Percentiles rank a stretch among this genome's conserved stretches.
Conservation (phyloP, 139 green algal species). For the Asterochloris erici region DNA sequence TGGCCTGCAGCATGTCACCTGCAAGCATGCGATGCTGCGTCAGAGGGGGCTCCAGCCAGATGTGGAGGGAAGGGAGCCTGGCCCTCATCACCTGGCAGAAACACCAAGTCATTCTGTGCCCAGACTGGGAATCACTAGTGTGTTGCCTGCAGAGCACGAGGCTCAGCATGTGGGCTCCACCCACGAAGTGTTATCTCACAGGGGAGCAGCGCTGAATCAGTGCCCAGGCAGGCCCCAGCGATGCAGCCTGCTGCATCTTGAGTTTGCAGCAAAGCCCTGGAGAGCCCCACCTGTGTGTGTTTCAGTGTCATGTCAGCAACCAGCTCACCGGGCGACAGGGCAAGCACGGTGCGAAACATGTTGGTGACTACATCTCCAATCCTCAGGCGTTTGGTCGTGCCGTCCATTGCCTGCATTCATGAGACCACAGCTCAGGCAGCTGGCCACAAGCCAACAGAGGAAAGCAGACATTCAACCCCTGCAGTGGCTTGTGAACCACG, state of each 20-base stretch:
- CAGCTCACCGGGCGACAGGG: conserved; percentile 21
- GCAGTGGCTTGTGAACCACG: too few relatives aligned
- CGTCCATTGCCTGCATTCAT: conserved; percentile 37
- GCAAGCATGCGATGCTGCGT: conserved; percentile 20
- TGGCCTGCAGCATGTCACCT: conserved; percentile 61
- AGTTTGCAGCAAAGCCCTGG: background rate
- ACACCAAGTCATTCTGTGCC: too few relatives aligned
- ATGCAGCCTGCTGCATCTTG: background rate
- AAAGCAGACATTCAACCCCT: too few relatives aligned
- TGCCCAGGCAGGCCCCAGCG: background rate
- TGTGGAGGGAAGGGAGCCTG: too few relatives aligned
- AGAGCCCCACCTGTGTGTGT: conserved; percentile 6
- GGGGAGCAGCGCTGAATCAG: conserved; percentile 28
- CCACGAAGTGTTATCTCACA: background rate
- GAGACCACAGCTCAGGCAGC: background rate
- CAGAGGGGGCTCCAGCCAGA: too few relatives aligned
- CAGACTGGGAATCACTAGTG: too few relatives aligned
- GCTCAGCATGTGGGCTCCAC: too few relatives aligned
- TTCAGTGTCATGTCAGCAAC: background rate
- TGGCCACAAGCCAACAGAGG: too few relatives aligned
- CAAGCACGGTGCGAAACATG: conserved; percentile 48
- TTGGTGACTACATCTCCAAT: conserved; percentile 53
- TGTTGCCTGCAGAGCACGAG: too few relatives aligned
- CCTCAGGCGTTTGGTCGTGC: conserved; percentile 65
- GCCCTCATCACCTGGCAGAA: too few relatives aligned